These are phyloP conservation scores for Suillus americanus DNA, from an alignment of 768 basidiomycete genomes.

Conservation along the genomic window DNA sequence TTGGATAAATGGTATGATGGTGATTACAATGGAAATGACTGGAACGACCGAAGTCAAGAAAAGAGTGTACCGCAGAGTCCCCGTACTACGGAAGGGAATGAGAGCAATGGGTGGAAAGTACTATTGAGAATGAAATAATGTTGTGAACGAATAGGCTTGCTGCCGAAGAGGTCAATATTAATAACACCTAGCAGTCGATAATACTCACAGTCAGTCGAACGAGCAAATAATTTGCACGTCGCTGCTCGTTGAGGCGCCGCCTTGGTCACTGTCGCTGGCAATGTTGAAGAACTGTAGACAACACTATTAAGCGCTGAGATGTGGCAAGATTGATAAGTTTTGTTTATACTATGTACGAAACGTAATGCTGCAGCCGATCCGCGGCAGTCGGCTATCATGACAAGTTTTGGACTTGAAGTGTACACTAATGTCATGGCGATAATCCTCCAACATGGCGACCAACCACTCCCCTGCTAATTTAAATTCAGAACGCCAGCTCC, in stretches of 20 bases:
- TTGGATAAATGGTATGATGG: neutral
- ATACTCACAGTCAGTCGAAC: neutral
- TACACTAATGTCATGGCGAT: no score
- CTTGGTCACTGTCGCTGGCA: neutral
- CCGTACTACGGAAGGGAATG: constrained; percentile 25
- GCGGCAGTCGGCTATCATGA: neutral
- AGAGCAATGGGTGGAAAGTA: constrained; percentile 2
- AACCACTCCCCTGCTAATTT: no score
- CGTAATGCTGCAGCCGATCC: neutral
- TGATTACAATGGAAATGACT: constrained; percentile 4
- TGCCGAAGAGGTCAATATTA: neutral
- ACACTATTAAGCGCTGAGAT: neutral
- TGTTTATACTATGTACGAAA: neutral
- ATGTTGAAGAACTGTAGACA: neutral
- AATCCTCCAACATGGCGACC: no score
- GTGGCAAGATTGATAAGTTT: neutral
- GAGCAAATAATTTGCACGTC: constrained; percentile 1
- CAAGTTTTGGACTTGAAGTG: no score
- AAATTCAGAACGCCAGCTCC: no score
- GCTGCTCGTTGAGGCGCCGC: neutral
- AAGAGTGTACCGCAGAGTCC: constrained; percentile 17
- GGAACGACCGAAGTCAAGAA: constrained; percentile 12
- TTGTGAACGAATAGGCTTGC: neutral
- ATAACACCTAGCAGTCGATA: neutral
- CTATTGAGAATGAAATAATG: neutral